Base-by-base conservation (phyloP, 2,329 filamentous ascomycete genomes). In the Fusarium illudens region DNA sequence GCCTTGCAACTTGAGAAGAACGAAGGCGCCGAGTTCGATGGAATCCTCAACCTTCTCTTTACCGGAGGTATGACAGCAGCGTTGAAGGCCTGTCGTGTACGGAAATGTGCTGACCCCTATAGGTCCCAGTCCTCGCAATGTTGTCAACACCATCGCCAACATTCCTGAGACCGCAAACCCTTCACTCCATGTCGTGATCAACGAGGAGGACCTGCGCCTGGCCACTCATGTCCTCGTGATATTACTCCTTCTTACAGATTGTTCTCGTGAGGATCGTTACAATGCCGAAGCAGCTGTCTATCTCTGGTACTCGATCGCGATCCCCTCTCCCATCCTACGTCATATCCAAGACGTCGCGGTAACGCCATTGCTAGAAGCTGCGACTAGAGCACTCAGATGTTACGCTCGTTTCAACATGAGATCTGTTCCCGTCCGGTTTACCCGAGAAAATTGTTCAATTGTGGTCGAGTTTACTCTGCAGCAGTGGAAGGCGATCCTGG, bases 241-340 rank as follows among this genome's bases (percentile, higher is more conserved):
- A 3, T 19, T 74, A 2, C 49, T 65, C 1, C 55, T 72, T 17
- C 59, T 72, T 12, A 62, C 59, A 10, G 62, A 64, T 7, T 10
- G 20, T 1, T 30, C 30, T 2, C 25, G 51, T 29, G 58, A 75
- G 15, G 58, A 66, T 5, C 12, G 52, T 0, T 6, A 58, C 6
- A 73, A 71, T 44, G 72, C 74, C 1, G 74, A 76, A 20, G 57
- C 67, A 2, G 52, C 62, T 12, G 62, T 72, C 4, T 71, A 76
- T 46, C 20, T 75, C 12, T 75, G 70, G 73, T 76, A 76, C 54
- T 75, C 74, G 10, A 33, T 57, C 11, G 64, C 54, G 42, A 50
- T 73, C 33, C 55, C 74, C 15, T n/a, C 7, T 2, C 13, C 22
- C 9, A 11, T 67, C 20, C 44, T 50, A 32, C 13, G 39, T 4